Base-by-base conservation (phyloP, 805 yeast genomes). In the Schwanniomyces pseudopolymorphus region DNA sequence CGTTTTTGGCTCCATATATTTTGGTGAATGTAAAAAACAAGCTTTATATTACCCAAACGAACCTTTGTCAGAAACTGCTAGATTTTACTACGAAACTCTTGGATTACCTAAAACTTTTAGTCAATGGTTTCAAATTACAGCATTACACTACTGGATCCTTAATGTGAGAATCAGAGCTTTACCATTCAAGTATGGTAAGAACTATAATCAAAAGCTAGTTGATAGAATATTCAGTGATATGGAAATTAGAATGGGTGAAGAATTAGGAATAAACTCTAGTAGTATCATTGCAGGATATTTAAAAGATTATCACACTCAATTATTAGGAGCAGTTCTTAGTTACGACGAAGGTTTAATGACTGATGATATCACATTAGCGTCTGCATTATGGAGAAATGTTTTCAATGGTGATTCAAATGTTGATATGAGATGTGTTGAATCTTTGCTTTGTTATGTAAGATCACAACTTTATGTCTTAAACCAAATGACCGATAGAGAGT, bases 121-220 rank as follows among this genome's bases (percentile, higher is more conserved):
- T n/a, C 96, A 90, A 66, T 92, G 97, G 96, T 92, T 85, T 65
- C 98, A 92, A 68, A 86, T 94, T 51, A 87, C 96, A 5, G 75
- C 85, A 1, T 75, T 94, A 54, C 99, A 94, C 66, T 83, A 88
- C 49, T 94, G 99, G 99, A 84, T 94, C 60, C 74, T 94, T 39
- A 85, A 86, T 54, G 96, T 88, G 14, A 84, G 99, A 62, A 91
- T 94, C 97, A 83, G 99, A 65, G 95, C 95, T 8, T 78, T 94
- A 86, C 98, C 98, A 0, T 85, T 85, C 63, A 85, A 89, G 58
- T 84, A 88, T 61, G 95, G 97, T 35, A 81, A 81, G 56, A 86
- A 85, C 61, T 94, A 91, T 67, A 97, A 94, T 66, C 97, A 91
- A 67, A 89, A 89, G 61, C 69, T 94, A 33, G 87, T 91, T 25